Conservation (phyloP, 176 grass and related monocot genomes). For the Carex kokanica region DNA sequence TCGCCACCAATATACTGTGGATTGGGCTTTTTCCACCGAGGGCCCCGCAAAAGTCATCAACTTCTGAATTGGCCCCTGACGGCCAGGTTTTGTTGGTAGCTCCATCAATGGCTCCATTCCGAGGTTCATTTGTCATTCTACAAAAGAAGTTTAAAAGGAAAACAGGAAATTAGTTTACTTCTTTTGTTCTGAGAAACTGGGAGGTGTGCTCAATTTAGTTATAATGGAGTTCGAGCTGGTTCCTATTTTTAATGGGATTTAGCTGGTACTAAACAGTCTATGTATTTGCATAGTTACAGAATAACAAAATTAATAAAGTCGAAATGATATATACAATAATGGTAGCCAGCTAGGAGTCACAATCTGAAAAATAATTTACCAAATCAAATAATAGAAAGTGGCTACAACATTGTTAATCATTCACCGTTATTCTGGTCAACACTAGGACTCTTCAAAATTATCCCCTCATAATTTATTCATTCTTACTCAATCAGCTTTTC, state of each 20-base stretch:
- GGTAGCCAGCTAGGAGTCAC: conserved; percentile 18
- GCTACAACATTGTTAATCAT: neutral
- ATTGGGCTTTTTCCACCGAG: conserved; percentile 72
- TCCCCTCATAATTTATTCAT: neutral
- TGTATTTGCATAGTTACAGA: neutral
- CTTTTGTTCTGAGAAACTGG: neutral
- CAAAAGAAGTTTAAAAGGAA: neutral
- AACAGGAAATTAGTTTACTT: neutral
- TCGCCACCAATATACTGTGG: conserved; percentile 88
- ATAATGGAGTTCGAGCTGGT: neutral
- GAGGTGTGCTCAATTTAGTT: neutral
- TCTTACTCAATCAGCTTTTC: neutral
- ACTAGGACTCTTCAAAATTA: conserved; percentile 1
- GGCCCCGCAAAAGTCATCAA: conserved; percentile 71
- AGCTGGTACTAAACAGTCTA: neutral
- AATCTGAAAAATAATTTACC: neutral
- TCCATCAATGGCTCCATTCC: neutral
- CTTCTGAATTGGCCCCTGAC: conserved; percentile 29
- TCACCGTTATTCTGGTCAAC: conserved; percentile 5
- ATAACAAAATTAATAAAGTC: neutral
- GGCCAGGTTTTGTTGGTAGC: neutral
- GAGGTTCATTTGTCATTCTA: neutral
- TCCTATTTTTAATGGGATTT: conserved; percentile 4
- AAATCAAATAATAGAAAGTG: conserved; percentile 20
- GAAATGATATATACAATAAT: neutral